Conservation (phyloP, 2,329 filamentous ascomycete genomes). For the Phaeosphaeria sp. region DNA sequence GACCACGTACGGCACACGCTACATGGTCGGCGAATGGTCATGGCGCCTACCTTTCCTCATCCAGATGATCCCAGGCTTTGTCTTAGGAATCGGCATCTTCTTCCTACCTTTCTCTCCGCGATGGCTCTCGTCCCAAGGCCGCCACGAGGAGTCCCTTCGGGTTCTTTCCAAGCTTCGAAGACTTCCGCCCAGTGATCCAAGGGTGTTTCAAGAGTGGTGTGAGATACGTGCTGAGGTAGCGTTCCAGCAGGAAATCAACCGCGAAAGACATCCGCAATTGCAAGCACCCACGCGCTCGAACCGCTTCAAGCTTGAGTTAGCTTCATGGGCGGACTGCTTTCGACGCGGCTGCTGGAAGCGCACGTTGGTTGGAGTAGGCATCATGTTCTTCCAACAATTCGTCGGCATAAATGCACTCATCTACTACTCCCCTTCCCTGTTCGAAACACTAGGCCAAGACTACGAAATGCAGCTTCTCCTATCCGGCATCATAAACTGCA, state of each 20-base stretch:
- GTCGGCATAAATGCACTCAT: constrained; percentile 55
- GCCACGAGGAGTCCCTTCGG: constrained; percentile 56
- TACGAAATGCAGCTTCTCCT: constrained; percentile 64
- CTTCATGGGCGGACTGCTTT: constrained; percentile 58
- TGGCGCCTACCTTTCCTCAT: constrained; percentile 57
- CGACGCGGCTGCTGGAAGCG: constrained; percentile 52
- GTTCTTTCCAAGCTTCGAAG: constrained; percentile 58
- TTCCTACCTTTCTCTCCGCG: constrained; percentile 63
- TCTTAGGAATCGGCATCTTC: constrained; percentile 50
- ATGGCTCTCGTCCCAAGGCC: constrained; percentile 56
- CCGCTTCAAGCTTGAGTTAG: constrained; percentile 53
- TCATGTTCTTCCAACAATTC: constrained; percentile 54
- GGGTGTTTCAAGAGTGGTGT: constrained; percentile 60
- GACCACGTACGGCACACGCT: constrained; percentile 60
- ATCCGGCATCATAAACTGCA: constrained; percentile 67
- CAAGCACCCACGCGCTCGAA: constrained; percentile 39
- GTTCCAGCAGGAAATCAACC: constrained; percentile 57
- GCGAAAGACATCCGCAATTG: constrained; percentile 46
- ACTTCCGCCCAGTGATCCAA: constrained; percentile 56
- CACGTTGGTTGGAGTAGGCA: constrained; percentile 49
- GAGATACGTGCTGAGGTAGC: constrained; percentile 62
- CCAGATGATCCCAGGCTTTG: constrained; percentile 52
- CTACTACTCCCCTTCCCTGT: constrained; percentile 68
- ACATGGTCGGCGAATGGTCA: constrained; percentile 51
- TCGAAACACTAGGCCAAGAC: constrained; percentile 64